Evolutionary conservation across 2,329 filamentous ascomycete species (phyloP).

Genomic region (Lomentospora prolificans): DNA sequence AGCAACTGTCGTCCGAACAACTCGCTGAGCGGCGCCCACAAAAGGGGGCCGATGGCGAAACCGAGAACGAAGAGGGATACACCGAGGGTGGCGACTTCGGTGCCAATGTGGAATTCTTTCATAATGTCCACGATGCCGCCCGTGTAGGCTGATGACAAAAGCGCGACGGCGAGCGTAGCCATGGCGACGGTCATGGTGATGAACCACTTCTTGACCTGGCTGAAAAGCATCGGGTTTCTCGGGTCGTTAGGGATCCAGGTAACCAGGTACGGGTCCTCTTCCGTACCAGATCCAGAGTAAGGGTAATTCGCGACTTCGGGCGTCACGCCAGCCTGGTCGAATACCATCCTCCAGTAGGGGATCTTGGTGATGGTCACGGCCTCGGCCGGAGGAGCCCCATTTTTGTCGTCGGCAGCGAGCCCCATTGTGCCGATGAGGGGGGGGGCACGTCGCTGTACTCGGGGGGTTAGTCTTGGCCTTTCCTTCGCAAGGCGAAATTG

Average conservation of each 20-base stretch:
- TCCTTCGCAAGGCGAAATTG: too few relatives aligned
- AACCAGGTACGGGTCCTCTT: conserved; percentile 58
- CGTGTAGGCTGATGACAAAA: conserved; percentile 59
- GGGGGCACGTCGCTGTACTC: not conserved
- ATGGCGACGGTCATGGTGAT: conserved; percentile 51
- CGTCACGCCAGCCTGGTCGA: conserved; percentile 48
- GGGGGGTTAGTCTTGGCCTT: not conserved
- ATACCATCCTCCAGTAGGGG: conserved; percentile 35
- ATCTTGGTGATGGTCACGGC: conserved; percentile 26
- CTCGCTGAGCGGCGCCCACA: conserved; percentile 52
- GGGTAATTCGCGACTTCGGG: conserved; percentile 43
- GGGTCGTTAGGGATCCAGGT: conserved; percentile 59
- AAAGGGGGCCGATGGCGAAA: conserved; percentile 46
- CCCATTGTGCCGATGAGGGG: not conserved
- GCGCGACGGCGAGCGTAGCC: conserved; percentile 59
- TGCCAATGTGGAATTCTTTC: conserved; percentile 46
- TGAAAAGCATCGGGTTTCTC: conserved; percentile 56
- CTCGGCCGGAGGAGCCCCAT: conserved; percentile 28
- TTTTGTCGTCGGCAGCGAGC: not conserved
- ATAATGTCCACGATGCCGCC: conserved; percentile 54
- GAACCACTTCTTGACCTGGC: conserved; percentile 50
- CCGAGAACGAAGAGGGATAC: conserved; percentile 60
- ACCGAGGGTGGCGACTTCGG: conserved; percentile 49
- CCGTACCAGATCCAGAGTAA: conserved; percentile 53
- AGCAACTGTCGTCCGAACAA: conserved; percentile 45